Percentiles rank a stretch among this genome's conserved stretches.
Evolutionary conservation across 805 yeast species (phyloP).

Genomic region (Pichia phayaonensis): DNA sequence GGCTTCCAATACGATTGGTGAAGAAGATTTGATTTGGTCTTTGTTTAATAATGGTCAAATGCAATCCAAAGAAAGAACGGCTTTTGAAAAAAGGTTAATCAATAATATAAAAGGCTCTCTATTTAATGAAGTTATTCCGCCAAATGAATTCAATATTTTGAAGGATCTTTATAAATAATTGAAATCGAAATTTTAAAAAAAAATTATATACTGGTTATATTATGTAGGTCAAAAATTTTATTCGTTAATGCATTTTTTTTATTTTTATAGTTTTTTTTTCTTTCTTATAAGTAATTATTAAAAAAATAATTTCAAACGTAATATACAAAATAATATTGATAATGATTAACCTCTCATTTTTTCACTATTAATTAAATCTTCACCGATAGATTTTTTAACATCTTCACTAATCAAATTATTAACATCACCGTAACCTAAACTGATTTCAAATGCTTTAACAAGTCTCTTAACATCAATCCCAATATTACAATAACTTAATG

Average conservation of each 20-base stretch:
- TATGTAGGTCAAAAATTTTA: background rate
- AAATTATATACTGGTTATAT: background rate
- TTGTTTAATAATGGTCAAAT: constrained; percentile 45
- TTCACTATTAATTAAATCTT: constrained; percentile 62
- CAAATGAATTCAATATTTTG: constrained; percentile 35
- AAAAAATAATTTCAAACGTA: background rate
- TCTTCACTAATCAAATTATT: constrained; percentile 70
- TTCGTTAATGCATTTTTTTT: background rate
- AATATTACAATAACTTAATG: constrained; percentile 75
- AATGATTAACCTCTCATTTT: constrained; percentile 56
- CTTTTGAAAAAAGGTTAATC: constrained; percentile 50
- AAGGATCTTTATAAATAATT: constrained; percentile 32
- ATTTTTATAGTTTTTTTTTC: no score
- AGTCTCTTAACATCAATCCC: constrained; percentile 82
- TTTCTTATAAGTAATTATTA: no score
- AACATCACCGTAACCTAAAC: constrained; percentile 63
- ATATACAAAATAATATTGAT: background rate
- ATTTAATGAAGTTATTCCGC: constrained; percentile 39
- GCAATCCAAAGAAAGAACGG: constrained; percentile 37
- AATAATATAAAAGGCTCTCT: constrained; percentile 32
- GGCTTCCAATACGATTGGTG: constrained; percentile 37
- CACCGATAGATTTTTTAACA: constrained; percentile 64
- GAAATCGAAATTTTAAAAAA: background rate
- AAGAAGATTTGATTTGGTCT: constrained; percentile 58
- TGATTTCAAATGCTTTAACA: constrained; percentile 79